Conservation (phyloP, 495 filamentous ascomycete genomes). For the Penicillium riverlandense region DNA sequence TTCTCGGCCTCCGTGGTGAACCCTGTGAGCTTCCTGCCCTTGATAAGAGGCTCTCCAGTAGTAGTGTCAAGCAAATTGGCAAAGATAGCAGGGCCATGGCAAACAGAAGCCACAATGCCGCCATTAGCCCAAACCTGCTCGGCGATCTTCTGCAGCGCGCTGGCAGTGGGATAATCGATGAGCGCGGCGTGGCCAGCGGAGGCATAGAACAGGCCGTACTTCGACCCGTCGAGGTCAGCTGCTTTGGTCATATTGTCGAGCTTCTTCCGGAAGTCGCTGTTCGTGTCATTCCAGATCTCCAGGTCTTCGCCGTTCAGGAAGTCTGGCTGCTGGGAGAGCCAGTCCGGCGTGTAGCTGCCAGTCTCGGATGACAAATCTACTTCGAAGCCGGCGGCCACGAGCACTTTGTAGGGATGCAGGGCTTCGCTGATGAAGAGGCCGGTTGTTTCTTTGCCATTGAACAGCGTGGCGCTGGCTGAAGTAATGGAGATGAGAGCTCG, state of each 20-base stretch:
- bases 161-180: slow-evolving; percentile 37
- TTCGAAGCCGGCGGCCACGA: slow-evolving; percentile 37
- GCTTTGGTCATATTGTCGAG: slow-evolving; percentile 30
- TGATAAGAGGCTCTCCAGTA: slow-evolving; percentile 35
- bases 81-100: slow-evolving; percentile 40
- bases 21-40: slow-evolving; percentile 34
- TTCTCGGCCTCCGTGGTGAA: slow-evolving; percentile 38
- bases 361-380: slow-evolving; percentile 42
- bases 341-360: slow-evolving; percentile 36
- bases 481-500: slow-evolving; percentile 40
- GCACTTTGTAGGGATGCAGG: slow-evolving; percentile 40
- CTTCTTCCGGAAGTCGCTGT: slow-evolving; percentile 33
- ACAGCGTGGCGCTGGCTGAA: slow-evolving; percentile 37
- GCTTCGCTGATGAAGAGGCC: slow-evolving; percentile 40
- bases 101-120: slow-evolving; percentile 30
- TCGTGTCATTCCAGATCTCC: slow-evolving; percentile 28
- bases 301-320: slow-evolving; percentile 31
- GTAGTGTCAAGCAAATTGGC: slow-evolving; percentile 25
- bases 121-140: slow-evolving; percentile 30
- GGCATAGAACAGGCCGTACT: slow-evolving; percentile 38
- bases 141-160: slow-evolving; percentile 30
- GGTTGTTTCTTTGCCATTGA: slow-evolving; percentile 32
- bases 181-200: slow-evolving; percentile 39
- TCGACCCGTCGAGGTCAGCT: slow-evolving; percentile 19
- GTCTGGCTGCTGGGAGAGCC: slow-evolving; percentile 35